These are phyloP conservation scores for Furculomyces boomerangus DNA, from an alignment of 371 early-diverging fungal genomes.

Conservation along the genomic window DNA sequence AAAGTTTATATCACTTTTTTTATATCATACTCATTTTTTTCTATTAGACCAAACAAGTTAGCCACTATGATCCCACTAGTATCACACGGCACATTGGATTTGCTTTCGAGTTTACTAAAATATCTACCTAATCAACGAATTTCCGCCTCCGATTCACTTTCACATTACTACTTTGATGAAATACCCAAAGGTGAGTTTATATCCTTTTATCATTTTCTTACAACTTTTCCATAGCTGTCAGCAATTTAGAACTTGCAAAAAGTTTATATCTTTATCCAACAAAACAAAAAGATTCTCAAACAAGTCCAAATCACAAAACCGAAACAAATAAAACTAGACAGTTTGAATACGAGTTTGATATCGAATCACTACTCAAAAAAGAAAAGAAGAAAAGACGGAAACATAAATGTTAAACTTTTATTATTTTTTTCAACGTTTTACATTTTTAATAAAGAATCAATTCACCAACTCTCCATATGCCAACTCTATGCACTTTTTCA, in stretches of 20 bases:
- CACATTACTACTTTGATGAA: slow-evolving; percentile 75
- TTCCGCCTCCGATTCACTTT: slow-evolving; percentile 64
- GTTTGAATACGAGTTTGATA: slow-evolving; percentile 1
- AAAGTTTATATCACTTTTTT: not conserved
- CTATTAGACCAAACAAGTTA: not conserved
- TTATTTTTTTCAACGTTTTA: no score
- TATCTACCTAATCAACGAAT: slow-evolving; percentile 53
- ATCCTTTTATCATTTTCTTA: not conserved
- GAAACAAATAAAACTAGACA: not conserved
- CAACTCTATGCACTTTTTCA: slow-evolving; percentile 68
- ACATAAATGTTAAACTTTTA: not conserved
- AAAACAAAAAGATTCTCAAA: not conserved
- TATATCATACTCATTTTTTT: not conserved
- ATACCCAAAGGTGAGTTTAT: slow-evolving; percentile 27
- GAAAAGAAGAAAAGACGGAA: slow-evolving; percentile 1
- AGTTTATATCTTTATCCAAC: not conserved
- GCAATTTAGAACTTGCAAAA: not conserved
- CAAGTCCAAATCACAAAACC: not conserved
- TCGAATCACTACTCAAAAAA: not conserved
- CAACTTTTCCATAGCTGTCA: not conserved
- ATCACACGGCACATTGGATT: not conserved
- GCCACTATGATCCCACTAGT: not conserved
- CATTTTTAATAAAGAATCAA: slow-evolving; percentile 1
- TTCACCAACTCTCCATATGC: slow-evolving; percentile 50
- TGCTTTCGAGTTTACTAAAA: not conserved